Conservation (phyloP, 2,329 filamentous ascomycete genomes). For the Chlorencoelia australis region DNA sequence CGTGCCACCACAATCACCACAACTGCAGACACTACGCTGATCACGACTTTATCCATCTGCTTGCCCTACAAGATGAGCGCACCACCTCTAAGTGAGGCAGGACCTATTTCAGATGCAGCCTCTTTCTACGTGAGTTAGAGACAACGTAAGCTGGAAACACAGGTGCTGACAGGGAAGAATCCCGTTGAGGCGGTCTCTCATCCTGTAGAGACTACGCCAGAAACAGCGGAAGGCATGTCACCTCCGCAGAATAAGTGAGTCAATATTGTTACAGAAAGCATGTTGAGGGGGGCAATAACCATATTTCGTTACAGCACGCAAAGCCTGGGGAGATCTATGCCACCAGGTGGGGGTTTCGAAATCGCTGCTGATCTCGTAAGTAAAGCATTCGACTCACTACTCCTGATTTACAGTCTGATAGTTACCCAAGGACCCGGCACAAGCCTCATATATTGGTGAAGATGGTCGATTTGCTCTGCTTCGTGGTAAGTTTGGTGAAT, state of each 20-base stretch:
- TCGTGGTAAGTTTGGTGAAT: conserved; percentile 6
- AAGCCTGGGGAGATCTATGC: not conserved
- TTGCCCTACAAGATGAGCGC: conserved; percentile 1
- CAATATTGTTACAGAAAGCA: too few species aligned
- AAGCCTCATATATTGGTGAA: conserved; percentile 6
- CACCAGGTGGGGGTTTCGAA: conserved; percentile 1
- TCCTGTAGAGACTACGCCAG: not conserved
- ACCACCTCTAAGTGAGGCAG: conserved; percentile 3
- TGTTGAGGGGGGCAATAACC: too few species aligned
- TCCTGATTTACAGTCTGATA: conserved; percentile 1
- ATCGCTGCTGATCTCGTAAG: conserved; percentile 5
- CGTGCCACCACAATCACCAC: not conserved
- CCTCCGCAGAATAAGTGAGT: conserved; percentile 3
- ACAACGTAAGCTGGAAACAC: conserved; percentile 2
- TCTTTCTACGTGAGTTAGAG: conserved; percentile 5
- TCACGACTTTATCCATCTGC: not conserved
- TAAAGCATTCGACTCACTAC: not conserved
- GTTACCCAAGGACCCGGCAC: conserved; percentile 2
- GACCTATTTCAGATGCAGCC: conserved; percentile 2
- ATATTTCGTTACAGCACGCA: conserved; percentile 2
- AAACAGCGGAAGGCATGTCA: conserved; percentile 3
- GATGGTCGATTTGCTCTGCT: conserved; percentile 2
- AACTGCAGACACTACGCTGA: not conserved
- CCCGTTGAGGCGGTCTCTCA: not conserved
- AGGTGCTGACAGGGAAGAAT: conserved; percentile 2